A percentile compares a stretch with the other conserved stretches of the same genome.
These are phyloP conservation scores for Thinopyrum obtusiflorum DNA, from an alignment of 202 grass and related monocot genomes.

Conservation along the genomic window DNA sequence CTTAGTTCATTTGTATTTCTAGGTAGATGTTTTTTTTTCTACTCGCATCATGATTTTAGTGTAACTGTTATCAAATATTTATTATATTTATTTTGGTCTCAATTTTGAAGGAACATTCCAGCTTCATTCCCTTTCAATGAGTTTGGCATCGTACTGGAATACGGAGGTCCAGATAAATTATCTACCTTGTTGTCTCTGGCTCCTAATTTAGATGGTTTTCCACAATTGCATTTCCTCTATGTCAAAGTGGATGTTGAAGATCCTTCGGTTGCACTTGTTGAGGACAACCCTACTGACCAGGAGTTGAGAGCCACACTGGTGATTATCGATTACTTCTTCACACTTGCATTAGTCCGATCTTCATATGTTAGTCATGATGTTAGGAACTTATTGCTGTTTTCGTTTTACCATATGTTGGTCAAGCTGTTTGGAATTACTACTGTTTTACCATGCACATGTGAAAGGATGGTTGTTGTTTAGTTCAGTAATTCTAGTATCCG, in stretches of 20 bases:
- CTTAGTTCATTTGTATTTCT: neutral
- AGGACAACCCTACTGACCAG: conserved; percentile 38
- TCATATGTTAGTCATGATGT: conserved; percentile 13
- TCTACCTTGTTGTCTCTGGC: conserved; percentile 54
- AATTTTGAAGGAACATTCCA: conserved; percentile 55
- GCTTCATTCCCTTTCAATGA: conserved; percentile 60
- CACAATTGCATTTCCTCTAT: conserved; percentile 70
- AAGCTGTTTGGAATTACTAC: conserved; percentile 4
- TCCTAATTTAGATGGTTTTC: conserved; percentile 59
- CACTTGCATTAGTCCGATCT: conserved; percentile 13
- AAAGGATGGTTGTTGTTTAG: neutral
- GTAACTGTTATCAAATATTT: neutral
- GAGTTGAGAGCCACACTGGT: conserved; percentile 51
- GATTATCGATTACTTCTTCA: conserved; percentile 17
- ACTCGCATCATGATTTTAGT: conserved; percentile 17
- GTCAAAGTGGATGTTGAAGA: conserved; percentile 46
- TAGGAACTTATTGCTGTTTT: conserved; percentile 13
- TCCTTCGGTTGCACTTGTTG: conserved; percentile 41
- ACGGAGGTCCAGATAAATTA: conserved; percentile 64
- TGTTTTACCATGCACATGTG: neutral
- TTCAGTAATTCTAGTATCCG: neutral
- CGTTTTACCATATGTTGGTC: conserved; percentile 11
- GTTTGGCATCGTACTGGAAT: conserved; percentile 68
- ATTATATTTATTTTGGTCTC: conserved; percentile 3
- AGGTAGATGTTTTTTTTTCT: neutral